Base-by-base conservation (phyloP, 768 basidiomycete genomes). In the Lyophyllum shimeji region DNA sequence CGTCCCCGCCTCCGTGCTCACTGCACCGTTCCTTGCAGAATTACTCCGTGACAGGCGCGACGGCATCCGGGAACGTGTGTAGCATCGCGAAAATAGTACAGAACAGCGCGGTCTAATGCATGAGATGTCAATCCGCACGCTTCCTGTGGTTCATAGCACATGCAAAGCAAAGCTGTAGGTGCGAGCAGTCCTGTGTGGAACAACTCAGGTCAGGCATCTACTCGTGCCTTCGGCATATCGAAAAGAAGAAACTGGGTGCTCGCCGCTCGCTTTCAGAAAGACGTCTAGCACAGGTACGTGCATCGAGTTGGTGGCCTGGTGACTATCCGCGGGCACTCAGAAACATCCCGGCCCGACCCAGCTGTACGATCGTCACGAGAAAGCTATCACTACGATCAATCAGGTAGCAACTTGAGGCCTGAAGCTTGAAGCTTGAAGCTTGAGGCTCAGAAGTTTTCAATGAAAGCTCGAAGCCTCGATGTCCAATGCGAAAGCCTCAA, bases 21-120 rank as follows among this genome's bases (percentile, higher is more conserved):
- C 34, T 24, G 33, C 18, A 25, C 23, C 21, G 23, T 27, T 39
- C 17, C 17, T 40, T n/a, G 2, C 39, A 67, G 65, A 61, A 65
- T 33, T 66, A 61, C 53, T 64, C 66, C 27, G 65, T 67, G 18
- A 53, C 64, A 5, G 52, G 63, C 12, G 55, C 60, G 8, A 61
- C 53, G 11, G 63, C 66, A 7, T 61, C 63, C 27, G 66, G 64
- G 13, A 67, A 65, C 31, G 64, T 63, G 23, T 67, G 66, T 49
- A 60, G 43, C 21, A 61, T 67, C 46, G 39, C 66, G 43, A 51
- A 57, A 21, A 67, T 67, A 21, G 58, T 60, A 7, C 66, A 67
- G 40, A 64, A 55, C 29, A 67, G 57, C 46, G 65, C 63, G 34
- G 15, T 37, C 3, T 37, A 13, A 37, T 37, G 34, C 3, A 13